Evolutionary conservation across 768 basidiomycete species (phyloP).

Genomic region (Lactarius indigo): DNA sequence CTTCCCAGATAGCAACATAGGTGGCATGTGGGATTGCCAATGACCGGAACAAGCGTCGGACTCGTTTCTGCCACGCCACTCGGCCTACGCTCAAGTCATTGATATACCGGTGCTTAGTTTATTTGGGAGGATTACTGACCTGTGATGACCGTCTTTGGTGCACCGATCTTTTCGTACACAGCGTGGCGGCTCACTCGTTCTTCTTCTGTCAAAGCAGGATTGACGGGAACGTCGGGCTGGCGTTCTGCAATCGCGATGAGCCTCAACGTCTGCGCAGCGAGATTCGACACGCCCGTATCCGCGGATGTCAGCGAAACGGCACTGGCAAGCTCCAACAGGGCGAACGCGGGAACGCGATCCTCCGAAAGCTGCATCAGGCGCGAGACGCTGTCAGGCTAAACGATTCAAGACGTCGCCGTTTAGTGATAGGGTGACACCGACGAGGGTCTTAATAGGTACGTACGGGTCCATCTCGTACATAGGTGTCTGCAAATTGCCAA

Average conservation of each 20-base stretch:
- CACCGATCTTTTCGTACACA: slow-evolving; percentile 76
- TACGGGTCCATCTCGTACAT: slow-evolving; percentile 27
- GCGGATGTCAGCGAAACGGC: slow-evolving; percentile 68
- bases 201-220: slow-evolving; percentile 51
- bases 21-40: slow-evolving; percentile 60
- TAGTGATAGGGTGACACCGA: background rate
- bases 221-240: slow-evolving; percentile 52
- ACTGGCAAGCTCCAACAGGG: slow-evolving; percentile 68
- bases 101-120: background rate
- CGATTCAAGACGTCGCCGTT: background rate
- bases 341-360: slow-evolving; percentile 58
- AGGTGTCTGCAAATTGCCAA: slow-evolving; percentile 50
- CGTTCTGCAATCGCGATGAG: slow-evolving; percentile 65
- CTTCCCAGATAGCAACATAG: slow-evolving; percentile 80
- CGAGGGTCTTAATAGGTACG: background rate
- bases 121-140: slow-evolving; percentile 40
- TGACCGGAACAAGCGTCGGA: slow-evolving; percentile 64
- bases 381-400: slow-evolving; percentile 36
- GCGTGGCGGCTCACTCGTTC: slow-evolving; percentile 65
- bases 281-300: slow-evolving; percentile 59
- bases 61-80: slow-evolving; percentile 73
- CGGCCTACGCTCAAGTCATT: slow-evolving; percentile 49
- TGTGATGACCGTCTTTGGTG: slow-evolving; percentile 64
- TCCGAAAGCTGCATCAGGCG: slow-evolving; percentile 49
- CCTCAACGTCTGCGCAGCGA: slow-evolving; percentile 67